These are phyloP conservation scores for Chrysopogon serrulatus DNA, from an alignment of 176 grass and related monocot genomes.

Conservation along the genomic window DNA sequence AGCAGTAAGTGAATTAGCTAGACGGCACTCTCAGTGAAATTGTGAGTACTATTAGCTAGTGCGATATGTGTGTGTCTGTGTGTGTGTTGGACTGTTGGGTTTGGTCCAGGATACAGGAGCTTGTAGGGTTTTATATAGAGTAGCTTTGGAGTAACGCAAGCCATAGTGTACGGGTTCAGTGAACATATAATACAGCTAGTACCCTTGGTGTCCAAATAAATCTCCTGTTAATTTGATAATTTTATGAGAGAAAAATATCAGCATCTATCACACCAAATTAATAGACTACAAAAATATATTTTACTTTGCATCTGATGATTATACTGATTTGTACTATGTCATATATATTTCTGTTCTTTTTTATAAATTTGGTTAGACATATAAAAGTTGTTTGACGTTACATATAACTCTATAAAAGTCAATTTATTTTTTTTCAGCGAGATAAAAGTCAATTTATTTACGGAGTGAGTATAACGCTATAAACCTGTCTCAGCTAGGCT, in stretches of 20 bases:
- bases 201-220: too few species aligned
- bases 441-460: too few species aligned
- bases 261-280: too few species aligned
- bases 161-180: background rate
- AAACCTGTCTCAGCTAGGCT: too few species aligned
- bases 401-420: too few species aligned
- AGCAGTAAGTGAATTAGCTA: background rate
- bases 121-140: conserved; percentile 16
- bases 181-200: background rate
- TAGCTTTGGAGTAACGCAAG: background rate
- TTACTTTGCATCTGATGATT: too few species aligned
- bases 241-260: background rate
- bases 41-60: background rate
- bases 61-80: background rate
- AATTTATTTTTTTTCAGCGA: too few species aligned
- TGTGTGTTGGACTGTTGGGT: background rate
- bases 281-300: too few species aligned
- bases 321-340: too few species aligned
- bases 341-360: background rate
- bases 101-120: background rate
- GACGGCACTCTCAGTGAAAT: background rate
- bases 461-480: too few species aligned
- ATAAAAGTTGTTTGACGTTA: background rate
- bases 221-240: too few species aligned
- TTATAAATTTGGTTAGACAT: too few species aligned